These are phyloP conservation scores for Daldinia sp. DNA, from an alignment of 2,329 filamentous ascomycete species.

Conservation along the genomic window DNA sequence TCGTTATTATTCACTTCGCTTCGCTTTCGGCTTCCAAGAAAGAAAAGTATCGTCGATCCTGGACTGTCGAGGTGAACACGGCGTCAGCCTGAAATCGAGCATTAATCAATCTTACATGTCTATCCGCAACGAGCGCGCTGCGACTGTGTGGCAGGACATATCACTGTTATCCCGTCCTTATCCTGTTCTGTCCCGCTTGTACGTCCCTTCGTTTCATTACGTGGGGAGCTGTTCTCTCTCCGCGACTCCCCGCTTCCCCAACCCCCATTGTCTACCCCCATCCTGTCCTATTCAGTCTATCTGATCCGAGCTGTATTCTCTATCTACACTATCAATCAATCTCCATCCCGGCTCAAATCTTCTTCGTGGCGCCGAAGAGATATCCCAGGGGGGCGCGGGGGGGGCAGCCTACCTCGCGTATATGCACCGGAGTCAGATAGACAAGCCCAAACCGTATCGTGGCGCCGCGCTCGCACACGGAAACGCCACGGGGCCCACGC, in stretches of 20 bases:
- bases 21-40: not conserved
- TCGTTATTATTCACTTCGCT: too few relatives aligned
- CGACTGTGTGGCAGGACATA: not conserved
- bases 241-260: conserved; percentile 5
- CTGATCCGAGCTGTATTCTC: too few relatives aligned
- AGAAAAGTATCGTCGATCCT: not conserved
- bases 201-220: not conserved
- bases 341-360: not conserved
- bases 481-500: not conserved
- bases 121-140: not conserved
- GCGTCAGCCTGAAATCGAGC: not conserved
- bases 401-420: not conserved
- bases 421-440: not conserved
- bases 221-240: conserved; percentile 7
- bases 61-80: not conserved
- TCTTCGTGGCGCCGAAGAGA: not conserved
- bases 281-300: too few relatives aligned
- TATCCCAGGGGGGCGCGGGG: not conserved
- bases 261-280: not conserved
- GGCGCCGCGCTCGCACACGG: too few relatives aligned
- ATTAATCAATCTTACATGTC: conserved; percentile 10
- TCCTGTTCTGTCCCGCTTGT: not conserved
- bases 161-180: not conserved
- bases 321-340: too few relatives aligned
- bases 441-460: not conserved